phyloP scores from a whole-genome alignment of 768 basidiomycete species.

The Rhodotorula taiwanensis region DNA sequence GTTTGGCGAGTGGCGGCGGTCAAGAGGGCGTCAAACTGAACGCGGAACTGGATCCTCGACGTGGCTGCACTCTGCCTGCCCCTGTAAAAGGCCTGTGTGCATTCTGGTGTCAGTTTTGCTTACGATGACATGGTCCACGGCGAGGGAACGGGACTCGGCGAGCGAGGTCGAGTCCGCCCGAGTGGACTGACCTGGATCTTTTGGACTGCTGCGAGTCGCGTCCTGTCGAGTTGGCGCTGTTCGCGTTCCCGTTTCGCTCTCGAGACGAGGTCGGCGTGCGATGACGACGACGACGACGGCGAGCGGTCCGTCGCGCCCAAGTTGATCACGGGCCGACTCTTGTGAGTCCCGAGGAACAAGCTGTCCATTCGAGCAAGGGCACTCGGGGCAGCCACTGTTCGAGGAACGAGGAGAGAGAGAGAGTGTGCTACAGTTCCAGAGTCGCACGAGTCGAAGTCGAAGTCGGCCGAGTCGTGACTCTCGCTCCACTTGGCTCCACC shows the following conservation, averaged over 20 bases:
- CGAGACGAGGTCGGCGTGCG: conserved; percentile 9
- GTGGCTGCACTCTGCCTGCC: background rate
- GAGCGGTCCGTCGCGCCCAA: background rate
- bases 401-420: too few relatives aligned
- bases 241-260: conserved; percentile 16
- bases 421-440: background rate
- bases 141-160: background rate
- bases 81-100: conserved; percentile 3
- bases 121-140: too few relatives aligned
- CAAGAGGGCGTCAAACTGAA: conserved; percentile 11
- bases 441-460: background rate
- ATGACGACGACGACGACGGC: too few relatives aligned
- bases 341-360: conserved; percentile 14
- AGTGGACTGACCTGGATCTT: conserved; percentile 22
- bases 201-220: background rate
- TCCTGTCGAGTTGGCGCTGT: conserved; percentile 9
- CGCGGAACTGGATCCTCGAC: background rate
- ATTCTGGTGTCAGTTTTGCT: too few relatives aligned
- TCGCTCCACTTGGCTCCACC: background rate
- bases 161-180: background rate
- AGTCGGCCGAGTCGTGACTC: background rate
- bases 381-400: background rate
- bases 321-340: conserved; percentile 18
- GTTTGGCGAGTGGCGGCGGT: background rate
- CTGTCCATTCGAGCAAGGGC: background rate